Base-by-base conservation (phyloP, 371 early-diverging fungal species). In the Syncephalastrum sp. region DNA sequence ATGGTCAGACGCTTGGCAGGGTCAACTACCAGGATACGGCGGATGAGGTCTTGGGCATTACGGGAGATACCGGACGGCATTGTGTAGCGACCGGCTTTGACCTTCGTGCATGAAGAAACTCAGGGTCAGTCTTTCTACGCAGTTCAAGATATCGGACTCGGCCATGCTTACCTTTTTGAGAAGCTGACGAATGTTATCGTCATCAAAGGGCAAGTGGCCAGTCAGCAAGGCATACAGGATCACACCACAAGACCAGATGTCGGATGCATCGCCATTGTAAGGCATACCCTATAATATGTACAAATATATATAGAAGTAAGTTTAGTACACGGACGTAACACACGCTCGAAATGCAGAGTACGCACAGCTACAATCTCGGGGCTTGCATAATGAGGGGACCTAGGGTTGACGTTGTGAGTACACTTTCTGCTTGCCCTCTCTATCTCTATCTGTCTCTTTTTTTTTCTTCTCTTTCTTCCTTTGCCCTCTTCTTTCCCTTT, bases 371-470 rank as follows among this genome's bases (percentile, higher is more conserved):
- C 91, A 58, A 97, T 90, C 75, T 97, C 97, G 25, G 97, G 97
- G 56, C 91, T 88, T 43, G 95, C 95, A 80, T 95, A 95, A 66
- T 95, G 94, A 17, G 95, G 92, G 16, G 92, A 92, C 3, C 91
- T 76, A 57, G 61, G 56, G 68, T 25, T 68, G 58, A 21, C 68
- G 41, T 43, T 63, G 59, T 33, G 69, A 58, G 53, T 67, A 64
- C 45, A 64, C 57, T 16, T 0, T 19, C 13, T 19, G 13, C n/a
- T 29, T 29, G 4, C 29, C 29, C 29, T 29, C 29, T 4, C 29
- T 29, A 29, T 29, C 2, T 12, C 38, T 10, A 2, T 33, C 2
- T 33, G 38, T 33, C 8, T 12, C 10, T 33, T 33, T 0, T 10
- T 33, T 33, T 46, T 46, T 46, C 7, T 46, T 14, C 38, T 33